Evolutionary conservation across 1,139 yeast genomes (phyloP).

Genomic region (Pichia cactophila): DNA sequence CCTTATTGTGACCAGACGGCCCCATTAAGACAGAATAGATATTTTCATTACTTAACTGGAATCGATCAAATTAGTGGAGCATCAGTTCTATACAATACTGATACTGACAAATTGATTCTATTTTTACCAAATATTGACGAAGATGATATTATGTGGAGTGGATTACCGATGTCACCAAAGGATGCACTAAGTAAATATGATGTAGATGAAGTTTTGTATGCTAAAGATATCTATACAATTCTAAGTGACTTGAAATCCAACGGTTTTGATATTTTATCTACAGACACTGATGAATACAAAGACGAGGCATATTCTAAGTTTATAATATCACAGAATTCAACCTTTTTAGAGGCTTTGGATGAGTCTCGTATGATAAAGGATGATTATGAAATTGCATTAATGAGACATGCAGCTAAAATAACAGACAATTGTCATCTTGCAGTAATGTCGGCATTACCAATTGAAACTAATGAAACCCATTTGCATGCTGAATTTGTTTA

Average conservation of each 20-base stretch:
- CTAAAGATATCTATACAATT: conserved; percentile 34
- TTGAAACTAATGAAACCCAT: conserved; percentile 82
- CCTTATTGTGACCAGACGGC: conserved; percentile 76
- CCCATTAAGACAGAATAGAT: conserved; percentile 82
- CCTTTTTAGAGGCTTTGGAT: conserved; percentile 69
- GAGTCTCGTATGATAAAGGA: conserved; percentile 84
- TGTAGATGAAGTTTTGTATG: conserved; percentile 72
- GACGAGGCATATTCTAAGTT: conserved; percentile 26
- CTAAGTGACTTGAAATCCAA: conserved; percentile 8
- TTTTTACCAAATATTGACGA: conserved; percentile 77
- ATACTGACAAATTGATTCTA: conserved; percentile 50
- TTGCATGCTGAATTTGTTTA: conserved; percentile 92
- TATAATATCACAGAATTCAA: conserved; percentile 37
- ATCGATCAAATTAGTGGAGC: conserved; percentile 67
- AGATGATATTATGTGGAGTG: conserved; percentile 97
- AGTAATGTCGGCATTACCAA: conserved; percentile 87
- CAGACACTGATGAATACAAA: conserved; percentile 38
- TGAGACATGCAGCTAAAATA: conserved; percentile 74
- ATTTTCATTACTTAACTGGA: conserved; percentile 85
- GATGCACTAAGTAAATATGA: conserved; percentile 62
- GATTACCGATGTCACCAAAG: conserved; percentile 65
- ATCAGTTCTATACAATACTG: conserved; percentile 53
- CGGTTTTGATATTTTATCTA: conserved; percentile 32
- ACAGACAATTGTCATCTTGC: conserved; percentile 86
- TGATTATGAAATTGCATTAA: conserved; percentile 63